Percentiles rank a stretch among this genome's conserved stretches.
These are phyloP conservation scores for Citrullus amarus DNA, from an alignment of 306 rosid genomes.

Conservation along the genomic window DNA sequence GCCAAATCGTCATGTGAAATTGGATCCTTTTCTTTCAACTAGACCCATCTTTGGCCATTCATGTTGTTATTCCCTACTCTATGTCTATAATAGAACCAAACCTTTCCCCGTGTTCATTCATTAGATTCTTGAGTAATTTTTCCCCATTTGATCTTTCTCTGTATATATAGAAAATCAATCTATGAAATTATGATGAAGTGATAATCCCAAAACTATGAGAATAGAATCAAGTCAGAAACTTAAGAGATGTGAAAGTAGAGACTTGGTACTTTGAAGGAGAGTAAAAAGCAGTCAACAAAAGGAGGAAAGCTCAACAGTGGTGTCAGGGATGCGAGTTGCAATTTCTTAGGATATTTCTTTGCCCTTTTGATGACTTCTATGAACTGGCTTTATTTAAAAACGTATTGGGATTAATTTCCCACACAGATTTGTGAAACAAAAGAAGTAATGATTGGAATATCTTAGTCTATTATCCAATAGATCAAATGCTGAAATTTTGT, in stretches of 20 bases:
- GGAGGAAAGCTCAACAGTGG: constrained; percentile 39
- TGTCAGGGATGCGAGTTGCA: constrained; percentile 23
- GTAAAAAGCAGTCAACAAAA: constrained; percentile 75
- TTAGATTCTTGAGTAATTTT: background rate
- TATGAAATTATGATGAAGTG: background rate
- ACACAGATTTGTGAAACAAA: background rate
- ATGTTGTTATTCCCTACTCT: background rate
- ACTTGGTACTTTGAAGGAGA: background rate
- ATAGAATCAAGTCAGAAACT: background rate
- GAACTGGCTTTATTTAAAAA: background rate
- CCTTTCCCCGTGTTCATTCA: background rate
- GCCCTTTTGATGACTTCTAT: constrained; percentile 12
- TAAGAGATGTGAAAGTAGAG: constrained; percentile 1
- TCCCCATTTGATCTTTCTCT: background rate
- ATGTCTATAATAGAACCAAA: background rate
- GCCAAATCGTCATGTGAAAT: background rate
- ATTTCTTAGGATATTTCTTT: background rate
- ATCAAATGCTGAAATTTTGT: background rate
- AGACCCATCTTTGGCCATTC: background rate
- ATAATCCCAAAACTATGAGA: background rate
- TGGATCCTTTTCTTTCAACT: background rate
- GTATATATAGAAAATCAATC: background rate
- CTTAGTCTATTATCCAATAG: background rate
- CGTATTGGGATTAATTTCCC: background rate
- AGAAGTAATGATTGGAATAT: constrained; percentile 2